Percentiles rank a stretch among this genome's conserved stretches.
These are phyloP conservation scores for Coffea eugenioides DNA, from an alignment of 257 asterid species.

Conservation along the genomic window DNA sequence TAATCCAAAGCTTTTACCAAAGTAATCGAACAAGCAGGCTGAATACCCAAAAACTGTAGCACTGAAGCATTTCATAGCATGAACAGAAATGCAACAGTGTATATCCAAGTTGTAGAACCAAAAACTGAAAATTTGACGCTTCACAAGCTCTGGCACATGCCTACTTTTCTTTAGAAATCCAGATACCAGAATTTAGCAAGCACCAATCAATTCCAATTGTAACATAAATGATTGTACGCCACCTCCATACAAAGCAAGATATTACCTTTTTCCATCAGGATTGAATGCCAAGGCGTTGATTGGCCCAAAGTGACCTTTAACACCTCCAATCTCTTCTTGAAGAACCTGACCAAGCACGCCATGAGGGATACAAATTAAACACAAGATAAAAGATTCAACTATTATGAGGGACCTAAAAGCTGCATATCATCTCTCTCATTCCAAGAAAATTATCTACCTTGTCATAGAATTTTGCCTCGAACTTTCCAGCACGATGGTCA, in stretches of 20 bases:
- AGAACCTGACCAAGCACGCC: constrained; percentile 51
- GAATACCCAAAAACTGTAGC: not conserved
- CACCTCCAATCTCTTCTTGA: constrained; percentile 86
- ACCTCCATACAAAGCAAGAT: not conserved
- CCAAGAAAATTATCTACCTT: constrained; percentile 48
- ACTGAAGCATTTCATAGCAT: not conserved
- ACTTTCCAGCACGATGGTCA: constrained; percentile 94
- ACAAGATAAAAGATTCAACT: constrained; percentile 12
- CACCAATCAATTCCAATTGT: not conserved
- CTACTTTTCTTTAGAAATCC: not conserved
- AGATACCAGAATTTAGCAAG: not conserved
- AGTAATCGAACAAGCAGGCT: not conserved
- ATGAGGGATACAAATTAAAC: constrained; percentile 10
- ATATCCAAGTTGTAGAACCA: not conserved
- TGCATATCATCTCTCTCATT: not conserved
- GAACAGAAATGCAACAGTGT: not conserved
- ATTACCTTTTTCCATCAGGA: constrained; percentile 89
- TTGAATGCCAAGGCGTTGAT: constrained; percentile 93
- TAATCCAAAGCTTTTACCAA: not conserved
- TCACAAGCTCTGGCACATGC: not conserved
- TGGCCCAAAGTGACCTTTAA: constrained; percentile 95
- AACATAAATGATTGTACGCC: not conserved
- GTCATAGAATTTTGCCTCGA: constrained; percentile 87
- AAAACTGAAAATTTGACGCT: not conserved
- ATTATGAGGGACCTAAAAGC: not conserved